Evolutionary conservation across 2,329 filamentous ascomycete genomes (phyloP).

Genomic region (Penicillium polonicum): DNA sequence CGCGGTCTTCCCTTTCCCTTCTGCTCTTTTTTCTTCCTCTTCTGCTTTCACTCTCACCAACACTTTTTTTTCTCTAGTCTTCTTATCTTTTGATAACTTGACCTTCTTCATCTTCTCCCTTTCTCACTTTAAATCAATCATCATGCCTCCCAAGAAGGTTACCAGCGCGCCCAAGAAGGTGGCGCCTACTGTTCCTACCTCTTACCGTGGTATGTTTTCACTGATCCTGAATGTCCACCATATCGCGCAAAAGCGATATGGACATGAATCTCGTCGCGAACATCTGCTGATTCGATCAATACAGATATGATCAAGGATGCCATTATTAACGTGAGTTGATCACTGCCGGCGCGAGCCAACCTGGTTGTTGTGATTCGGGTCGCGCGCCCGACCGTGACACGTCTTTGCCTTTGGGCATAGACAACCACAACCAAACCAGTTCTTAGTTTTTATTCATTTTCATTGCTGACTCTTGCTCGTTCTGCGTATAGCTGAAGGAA

Average conservation of each 20-base stretch:
- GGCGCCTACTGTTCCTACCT: constrained; percentile 51
- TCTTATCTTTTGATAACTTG: constrained; percentile 2
- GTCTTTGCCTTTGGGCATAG: constrained; percentile 25
- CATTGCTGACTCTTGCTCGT: constrained; percentile 50
- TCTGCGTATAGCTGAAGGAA: constrained; percentile 61
- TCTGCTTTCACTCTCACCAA: constrained; percentile 13
- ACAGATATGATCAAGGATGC: constrained; percentile 73
- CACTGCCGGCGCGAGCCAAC: constrained; percentile 45
- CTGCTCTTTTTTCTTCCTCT: constrained; percentile 29
- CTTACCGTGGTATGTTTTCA: constrained; percentile 63
- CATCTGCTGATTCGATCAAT: constrained; percentile 52
- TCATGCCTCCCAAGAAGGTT: constrained; percentile 67
- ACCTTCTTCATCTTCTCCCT: constrained; percentile 16
- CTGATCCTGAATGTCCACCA: constrained; percentile 45
- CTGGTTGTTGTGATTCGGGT: constrained; percentile 39
- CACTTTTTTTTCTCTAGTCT: not conserved
- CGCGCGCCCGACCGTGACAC: constrained; percentile 42
- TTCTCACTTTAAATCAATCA: constrained; percentile 10
- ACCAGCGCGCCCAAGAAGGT: constrained; percentile 59
- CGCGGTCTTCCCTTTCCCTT: constrained; percentile 40
- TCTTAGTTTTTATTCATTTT: constrained; percentile 24
- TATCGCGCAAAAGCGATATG: constrained; percentile 46
- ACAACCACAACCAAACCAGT: constrained; percentile 26
- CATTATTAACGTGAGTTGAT: constrained; percentile 66
- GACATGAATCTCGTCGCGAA: constrained; percentile 51